Evolutionary conservation across 2,329 filamentous ascomycete genomes (phyloP).

Genomic region (Xylariaceae sp.): DNA sequence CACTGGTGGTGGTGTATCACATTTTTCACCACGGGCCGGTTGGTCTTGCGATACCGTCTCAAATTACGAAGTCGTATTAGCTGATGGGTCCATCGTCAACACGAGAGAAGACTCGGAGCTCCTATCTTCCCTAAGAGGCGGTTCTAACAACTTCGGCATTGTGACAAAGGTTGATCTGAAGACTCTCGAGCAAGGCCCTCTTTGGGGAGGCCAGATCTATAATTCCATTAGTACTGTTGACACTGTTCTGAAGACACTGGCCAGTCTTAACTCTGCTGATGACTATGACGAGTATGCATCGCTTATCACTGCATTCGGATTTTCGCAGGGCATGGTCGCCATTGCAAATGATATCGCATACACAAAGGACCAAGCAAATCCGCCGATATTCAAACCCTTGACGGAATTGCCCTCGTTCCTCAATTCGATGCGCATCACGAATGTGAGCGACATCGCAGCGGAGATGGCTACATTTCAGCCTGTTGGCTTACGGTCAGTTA

Average conservation of each 20-base stretch:
- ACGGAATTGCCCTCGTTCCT: not conserved
- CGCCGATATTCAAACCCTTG: not conserved
- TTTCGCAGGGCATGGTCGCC: not conserved
- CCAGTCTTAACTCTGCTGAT: not conserved
- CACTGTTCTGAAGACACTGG: not conserved
- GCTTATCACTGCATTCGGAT: slow-evolving; percentile 6
- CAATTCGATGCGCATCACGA: not conserved
- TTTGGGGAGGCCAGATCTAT: not conserved
- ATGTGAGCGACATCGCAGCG: not conserved
- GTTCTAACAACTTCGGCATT: not conserved
- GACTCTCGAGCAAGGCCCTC: not conserved
- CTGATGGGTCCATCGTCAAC: no score
- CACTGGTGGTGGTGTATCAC: no score
- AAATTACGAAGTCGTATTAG: no score
- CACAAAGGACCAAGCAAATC: slow-evolving; percentile 1
- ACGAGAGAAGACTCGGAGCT: no score
- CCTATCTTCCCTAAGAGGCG: no score
- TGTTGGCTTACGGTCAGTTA: not conserved
- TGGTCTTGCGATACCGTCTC: no score
- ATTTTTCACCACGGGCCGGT: no score
- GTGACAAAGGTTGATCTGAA: not conserved
- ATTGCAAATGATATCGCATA: slow-evolving; percentile 7
- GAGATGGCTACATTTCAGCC: not conserved
- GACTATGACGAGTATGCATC: slow-evolving; percentile 11
- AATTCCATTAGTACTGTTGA: not conserved